Conservation (phyloP, 371 early-diverging fungal genomes). For the Mucor racemosus region DNA sequence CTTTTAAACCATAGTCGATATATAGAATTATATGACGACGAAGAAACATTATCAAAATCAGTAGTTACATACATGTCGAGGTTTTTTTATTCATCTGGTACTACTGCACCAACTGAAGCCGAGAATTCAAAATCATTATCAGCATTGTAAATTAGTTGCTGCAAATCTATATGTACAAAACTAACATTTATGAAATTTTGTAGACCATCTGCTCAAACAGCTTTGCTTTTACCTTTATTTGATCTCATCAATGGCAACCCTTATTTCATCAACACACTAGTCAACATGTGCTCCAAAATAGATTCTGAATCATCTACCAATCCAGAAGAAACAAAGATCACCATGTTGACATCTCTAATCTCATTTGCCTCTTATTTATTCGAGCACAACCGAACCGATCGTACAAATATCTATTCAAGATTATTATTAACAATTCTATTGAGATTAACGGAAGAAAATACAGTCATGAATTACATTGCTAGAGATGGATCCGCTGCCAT, state of each 20-base stretch:
- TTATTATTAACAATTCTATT: conserved; percentile 45
- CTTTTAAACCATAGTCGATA: conserved; percentile 37
- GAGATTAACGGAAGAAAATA: conserved; percentile 47
- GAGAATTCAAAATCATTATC: conserved; percentile 42
- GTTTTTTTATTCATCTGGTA: conserved; percentile 47
- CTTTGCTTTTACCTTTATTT: conserved; percentile 51
- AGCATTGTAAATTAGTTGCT: conserved; percentile 31
- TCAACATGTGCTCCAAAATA: conserved; percentile 15
- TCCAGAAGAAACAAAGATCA: conserved; percentile 10
- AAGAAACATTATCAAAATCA: conserved; percentile 48
- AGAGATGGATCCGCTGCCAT: conserved; percentile 19
- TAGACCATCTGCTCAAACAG: conserved; percentile 53
- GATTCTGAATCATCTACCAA: background rate
- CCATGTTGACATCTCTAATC: conserved; percentile 40
- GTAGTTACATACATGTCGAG: conserved; percentile 54
- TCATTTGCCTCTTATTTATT: conserved; percentile 56
- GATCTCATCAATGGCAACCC: conserved; percentile 53
- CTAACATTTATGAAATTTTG: background rate
- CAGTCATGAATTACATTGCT: conserved; percentile 32
- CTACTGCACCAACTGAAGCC: conserved; percentile 32
- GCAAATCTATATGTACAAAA: background rate
- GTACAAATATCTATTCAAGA: conserved; percentile 50
- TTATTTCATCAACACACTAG: conserved; percentile 21
- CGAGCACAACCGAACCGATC: conserved; percentile 54
- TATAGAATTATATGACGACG: conserved; percentile 52